A percentile compares a stretch with the other conserved stretches of the same genome.
These are phyloP conservation scores for Aspergillus ellipticus DNA, from an alignment of 495 filamentous ascomycete genomes.

Conservation along the genomic window DNA sequence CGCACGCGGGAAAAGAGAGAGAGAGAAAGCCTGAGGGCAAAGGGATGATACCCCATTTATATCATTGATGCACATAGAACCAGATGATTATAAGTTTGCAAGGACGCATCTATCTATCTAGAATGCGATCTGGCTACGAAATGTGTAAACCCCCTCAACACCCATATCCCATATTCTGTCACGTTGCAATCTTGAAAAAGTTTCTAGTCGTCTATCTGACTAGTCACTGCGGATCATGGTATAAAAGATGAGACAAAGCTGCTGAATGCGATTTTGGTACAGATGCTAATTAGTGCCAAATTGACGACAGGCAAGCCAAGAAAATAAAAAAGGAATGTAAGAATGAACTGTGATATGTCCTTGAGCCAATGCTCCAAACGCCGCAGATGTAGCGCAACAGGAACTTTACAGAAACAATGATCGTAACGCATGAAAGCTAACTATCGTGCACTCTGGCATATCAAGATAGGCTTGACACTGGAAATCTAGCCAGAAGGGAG, in stretches of 20 bases:
- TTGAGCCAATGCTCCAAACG: constrained; percentile 10
- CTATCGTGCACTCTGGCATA: neutral
- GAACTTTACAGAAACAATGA: neutral
- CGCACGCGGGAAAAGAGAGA: neutral
- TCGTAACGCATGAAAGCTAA: constrained; percentile 1
- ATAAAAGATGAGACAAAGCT: neutral
- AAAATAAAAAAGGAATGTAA: neutral
- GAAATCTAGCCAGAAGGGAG: neutral
- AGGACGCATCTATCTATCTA: too few relatives aligned
- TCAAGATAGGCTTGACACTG: neutral
- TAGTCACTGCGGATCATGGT: neutral
- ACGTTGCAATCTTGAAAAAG: too few relatives aligned
- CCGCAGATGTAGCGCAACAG: constrained; percentile 1
- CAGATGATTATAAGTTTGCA: neutral
- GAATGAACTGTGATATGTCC: constrained; percentile 1
- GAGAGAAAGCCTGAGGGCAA: neutral
- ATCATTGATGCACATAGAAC: constrained; percentile 5
- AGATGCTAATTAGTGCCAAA: constrained; percentile 6
- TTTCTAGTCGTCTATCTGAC: neutral
- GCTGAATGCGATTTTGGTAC: neutral
- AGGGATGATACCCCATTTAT: constrained; percentile 16
- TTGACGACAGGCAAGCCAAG: neutral
- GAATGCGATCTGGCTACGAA: too few relatives aligned
- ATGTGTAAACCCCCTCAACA: too few relatives aligned
- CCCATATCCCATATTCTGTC: too few relatives aligned